phyloP scores from a whole-genome alignment of 139 green algal species.

The Chlamydomonas schloesseri region DNA sequence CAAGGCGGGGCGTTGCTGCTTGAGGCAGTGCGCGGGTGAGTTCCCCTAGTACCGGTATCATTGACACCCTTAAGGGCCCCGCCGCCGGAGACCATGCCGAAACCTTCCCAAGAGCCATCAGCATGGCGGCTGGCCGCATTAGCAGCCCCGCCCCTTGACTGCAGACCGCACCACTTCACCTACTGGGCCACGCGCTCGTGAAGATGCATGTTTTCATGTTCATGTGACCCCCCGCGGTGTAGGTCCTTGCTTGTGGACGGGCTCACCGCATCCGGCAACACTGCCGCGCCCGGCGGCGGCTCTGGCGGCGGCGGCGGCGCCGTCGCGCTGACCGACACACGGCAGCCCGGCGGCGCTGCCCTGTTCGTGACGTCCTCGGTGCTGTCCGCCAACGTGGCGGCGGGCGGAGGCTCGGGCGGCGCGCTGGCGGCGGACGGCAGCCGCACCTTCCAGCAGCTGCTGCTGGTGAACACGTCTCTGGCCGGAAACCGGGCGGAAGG shows the following conservation, averaged over 20 bases:
- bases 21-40: not conserved
- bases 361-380: not conserved
- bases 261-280: not conserved
- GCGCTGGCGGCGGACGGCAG: constrained; percentile 1
- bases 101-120: too few species aligned
- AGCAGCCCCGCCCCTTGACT: too few species aligned
- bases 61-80: too few species aligned
- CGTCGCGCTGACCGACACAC: not conserved
- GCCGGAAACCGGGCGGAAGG: not conserved
- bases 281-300: too few species aligned
- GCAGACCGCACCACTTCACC: too few species aligned
- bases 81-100: too few species aligned
- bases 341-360: not conserved
- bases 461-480: not conserved
- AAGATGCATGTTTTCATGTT: too few species aligned
- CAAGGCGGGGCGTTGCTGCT: not conserved
- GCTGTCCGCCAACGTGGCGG: not conserved
- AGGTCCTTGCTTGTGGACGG: not conserved
- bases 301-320: not conserved
- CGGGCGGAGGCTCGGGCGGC: not conserved
- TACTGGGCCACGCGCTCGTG: too few species aligned
- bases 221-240: too few species aligned
- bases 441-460: not conserved
- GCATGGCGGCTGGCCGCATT: too few species aligned
- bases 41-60: too few species aligned